Evolutionary conservation across 257 asterid genomes (phyloP).

Genomic region (Cinchona pubescens): DNA sequence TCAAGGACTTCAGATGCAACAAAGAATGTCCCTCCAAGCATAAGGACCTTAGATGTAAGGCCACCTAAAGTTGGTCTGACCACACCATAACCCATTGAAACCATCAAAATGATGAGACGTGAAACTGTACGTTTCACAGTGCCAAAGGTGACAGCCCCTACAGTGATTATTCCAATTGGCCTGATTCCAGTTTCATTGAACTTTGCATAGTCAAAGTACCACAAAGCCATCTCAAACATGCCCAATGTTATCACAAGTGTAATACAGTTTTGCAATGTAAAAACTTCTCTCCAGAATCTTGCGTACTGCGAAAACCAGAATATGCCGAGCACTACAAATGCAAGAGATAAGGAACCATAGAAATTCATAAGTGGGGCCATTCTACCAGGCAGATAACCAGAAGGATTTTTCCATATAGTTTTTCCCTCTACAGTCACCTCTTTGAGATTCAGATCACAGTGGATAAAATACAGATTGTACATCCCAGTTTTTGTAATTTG

Average conservation of each 20-base stretch:
- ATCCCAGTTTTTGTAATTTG: constrained; percentile 84
- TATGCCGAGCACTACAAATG: constrained; percentile 73
- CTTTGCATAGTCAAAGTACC: constrained; percentile 94
- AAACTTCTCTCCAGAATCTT: constrained; percentile 87
- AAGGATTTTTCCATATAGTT: constrained; percentile 93
- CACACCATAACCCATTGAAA: constrained; percentile 98
- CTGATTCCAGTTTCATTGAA: constrained; percentile 84
- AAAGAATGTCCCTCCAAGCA: constrained; percentile 90
- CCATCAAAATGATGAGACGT: constrained; percentile 69
- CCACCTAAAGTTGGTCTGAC: constrained; percentile 96
- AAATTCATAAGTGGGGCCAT: constrained; percentile 96
- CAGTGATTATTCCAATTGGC: constrained; percentile 80
- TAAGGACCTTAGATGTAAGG: constrained; percentile 80
- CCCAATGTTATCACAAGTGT: constrained; percentile 86
- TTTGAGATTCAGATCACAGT: constrained; percentile 75
- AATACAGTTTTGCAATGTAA: constrained; percentile 82
- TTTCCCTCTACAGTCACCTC: constrained; percentile 68
- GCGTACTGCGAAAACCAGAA: constrained; percentile 96
- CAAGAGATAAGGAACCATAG: constrained; percentile 83
- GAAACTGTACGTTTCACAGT: constrained; percentile 83
- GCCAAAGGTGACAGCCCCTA: constrained; percentile 96
- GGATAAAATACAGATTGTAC: constrained; percentile 90
- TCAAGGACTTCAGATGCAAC: constrained; percentile 85
- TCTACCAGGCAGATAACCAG: constrained; percentile 93
- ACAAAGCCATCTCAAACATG: constrained; percentile 88